Conservation (phyloP, 441 rosid genomes). For the Codiaeum variegatum region DNA sequence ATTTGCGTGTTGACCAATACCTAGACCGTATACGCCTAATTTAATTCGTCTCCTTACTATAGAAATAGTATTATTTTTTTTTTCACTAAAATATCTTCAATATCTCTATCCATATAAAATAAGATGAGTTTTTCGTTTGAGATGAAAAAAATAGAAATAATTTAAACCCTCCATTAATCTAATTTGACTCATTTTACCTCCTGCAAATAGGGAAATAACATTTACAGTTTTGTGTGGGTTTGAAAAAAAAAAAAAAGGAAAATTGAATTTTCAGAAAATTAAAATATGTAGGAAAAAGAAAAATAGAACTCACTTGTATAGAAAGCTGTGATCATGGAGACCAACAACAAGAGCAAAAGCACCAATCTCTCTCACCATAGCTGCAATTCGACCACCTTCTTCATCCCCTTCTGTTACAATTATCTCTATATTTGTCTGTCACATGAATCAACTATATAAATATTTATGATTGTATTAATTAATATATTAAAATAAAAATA, state of each 20-base stretch:
- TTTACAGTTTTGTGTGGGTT: no score
- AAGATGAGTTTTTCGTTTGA: no score
- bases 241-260: no score
- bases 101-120: no score
- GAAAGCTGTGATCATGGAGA: constrained; percentile 83
- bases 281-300: background rate
- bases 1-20: background rate
- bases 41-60: no score
- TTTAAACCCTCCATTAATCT: no score
- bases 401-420: constrained; percentile 80
- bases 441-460: background rate
- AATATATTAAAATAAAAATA: background rate
- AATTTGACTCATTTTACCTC: no score
- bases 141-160: no score
- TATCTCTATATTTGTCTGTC: constrained; percentile 57
- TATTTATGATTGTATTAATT: background rate
- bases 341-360: constrained; percentile 83
- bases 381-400: constrained; percentile 57
- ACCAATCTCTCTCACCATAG: constrained; percentile 67
- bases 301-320: constrained; percentile 56
- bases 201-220: no score
- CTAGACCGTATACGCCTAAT: background rate
- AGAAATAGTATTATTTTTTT: no score
- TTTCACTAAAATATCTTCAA: no score
- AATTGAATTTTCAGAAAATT: background rate